These are phyloP conservation scores for Aspergillus nidulans DNA, from an alignment of 495 filamentous ascomycete species.

Conservation along the genomic window DNA sequence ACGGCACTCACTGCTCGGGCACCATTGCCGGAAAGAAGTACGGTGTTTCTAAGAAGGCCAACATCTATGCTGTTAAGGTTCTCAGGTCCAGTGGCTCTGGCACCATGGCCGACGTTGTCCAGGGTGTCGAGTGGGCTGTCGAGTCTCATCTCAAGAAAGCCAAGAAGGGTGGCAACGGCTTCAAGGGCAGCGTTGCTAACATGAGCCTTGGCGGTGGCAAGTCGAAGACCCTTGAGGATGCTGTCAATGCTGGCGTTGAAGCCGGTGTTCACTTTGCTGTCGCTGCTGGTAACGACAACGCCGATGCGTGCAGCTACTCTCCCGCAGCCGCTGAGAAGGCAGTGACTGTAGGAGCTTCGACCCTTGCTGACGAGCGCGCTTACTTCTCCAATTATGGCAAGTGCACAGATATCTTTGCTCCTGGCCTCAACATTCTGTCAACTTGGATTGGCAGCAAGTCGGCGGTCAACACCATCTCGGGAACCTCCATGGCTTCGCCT, in stretches of 20 bases:
- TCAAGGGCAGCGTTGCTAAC: slow-evolving; percentile 99
- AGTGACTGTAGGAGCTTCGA: slow-evolving; percentile 94
- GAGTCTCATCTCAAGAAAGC: slow-evolving; percentile 69
- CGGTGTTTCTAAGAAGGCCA: slow-evolving; percentile 98
- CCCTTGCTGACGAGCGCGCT: slow-evolving; percentile 88
- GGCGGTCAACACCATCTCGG: slow-evolving; percentile 96
- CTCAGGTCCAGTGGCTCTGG: slow-evolving; percentile 95
- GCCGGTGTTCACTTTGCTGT: slow-evolving; percentile 96
- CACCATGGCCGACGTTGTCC: slow-evolving; percentile 97
- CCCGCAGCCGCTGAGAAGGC: slow-evolving; percentile 89
- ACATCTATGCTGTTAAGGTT: slow-evolving; percentile 95
- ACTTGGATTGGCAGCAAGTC: slow-evolving; percentile 97
- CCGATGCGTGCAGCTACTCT: slow-evolving; percentile 99
- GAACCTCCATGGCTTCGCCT: slow-evolving; percentile 98
- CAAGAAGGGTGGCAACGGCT: slow-evolving; percentile 81
- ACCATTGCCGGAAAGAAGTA: slow-evolving; percentile 98
- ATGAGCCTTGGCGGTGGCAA: slow-evolving; percentile 98
- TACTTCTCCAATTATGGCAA: slow-evolving; percentile 99
- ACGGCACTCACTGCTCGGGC: slow-evolving; percentile 99
- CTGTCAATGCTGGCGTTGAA: slow-evolving; percentile 88
- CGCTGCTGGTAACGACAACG: slow-evolving; percentile 96
- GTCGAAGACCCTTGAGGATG: slow-evolving; percentile 80
- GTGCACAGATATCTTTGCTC: slow-evolving; percentile 99
- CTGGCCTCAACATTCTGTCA: slow-evolving; percentile 92
- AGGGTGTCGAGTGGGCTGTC: slow-evolving; percentile 95